phyloP scores from a whole-genome alignment of 2,329 filamentous ascomycete genomes.

The Thelonectria olida region DNA sequence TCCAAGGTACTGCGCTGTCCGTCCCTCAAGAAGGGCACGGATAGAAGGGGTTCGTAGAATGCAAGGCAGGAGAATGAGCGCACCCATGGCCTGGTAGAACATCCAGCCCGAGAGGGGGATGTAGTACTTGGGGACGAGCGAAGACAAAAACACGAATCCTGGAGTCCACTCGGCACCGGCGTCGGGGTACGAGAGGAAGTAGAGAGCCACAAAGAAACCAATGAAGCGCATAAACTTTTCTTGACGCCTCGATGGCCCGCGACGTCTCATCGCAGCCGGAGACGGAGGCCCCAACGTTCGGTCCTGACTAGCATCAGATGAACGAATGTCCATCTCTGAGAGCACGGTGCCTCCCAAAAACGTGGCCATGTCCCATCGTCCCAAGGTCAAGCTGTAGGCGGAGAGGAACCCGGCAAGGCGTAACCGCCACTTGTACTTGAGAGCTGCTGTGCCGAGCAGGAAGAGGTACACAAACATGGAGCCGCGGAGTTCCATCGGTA shows the following conservation, averaged over 20 bases:
- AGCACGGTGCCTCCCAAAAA: constrained; percentile 50
- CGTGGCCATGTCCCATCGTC: constrained; percentile 52
- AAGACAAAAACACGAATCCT: constrained; percentile 46
- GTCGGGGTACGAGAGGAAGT: constrained; percentile 52
- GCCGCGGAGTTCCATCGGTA: constrained; percentile 53
- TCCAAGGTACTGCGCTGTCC: constrained; percentile 49
- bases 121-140: constrained; percentile 49
- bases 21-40: constrained; percentile 41
- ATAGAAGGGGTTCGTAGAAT: constrained; percentile 46
- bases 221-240: constrained; percentile 39
- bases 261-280: constrained; percentile 12
- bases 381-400: constrained; percentile 46
- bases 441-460: constrained; percentile 48
- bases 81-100: constrained; percentile 51
- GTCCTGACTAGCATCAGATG: constrained; percentile 26
- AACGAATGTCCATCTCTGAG: constrained; percentile 48
- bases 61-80: constrained; percentile 47
- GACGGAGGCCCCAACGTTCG: constrained; percentile 26
- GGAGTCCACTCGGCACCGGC: constrained; percentile 50
- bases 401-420: constrained; percentile 42
- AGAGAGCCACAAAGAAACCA: constrained; percentile 45
- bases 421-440: constrained; percentile 47
- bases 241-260: constrained; percentile 20
- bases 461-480: constrained; percentile 53
- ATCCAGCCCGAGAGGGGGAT: constrained; percentile 48